phyloP scores from a whole-genome alignment of 2,329 filamentous ascomycete species.

The Fusarium ambrosium region DNA sequence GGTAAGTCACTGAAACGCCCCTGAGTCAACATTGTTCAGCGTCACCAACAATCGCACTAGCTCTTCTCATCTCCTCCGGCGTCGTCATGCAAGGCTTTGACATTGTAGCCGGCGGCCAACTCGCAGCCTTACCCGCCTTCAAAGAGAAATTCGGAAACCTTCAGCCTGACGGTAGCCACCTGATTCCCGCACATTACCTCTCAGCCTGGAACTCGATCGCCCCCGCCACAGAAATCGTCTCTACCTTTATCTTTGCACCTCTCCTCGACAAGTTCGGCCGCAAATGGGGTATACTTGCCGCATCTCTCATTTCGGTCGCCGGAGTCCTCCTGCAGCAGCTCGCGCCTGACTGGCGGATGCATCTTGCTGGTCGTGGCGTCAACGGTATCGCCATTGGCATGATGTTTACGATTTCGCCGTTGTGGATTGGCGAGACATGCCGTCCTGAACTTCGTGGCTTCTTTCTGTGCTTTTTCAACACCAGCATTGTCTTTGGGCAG shows the following conservation, averaged over 20 bases:
- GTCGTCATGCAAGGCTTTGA: slow-evolving; percentile 49
- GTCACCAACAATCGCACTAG: neutral
- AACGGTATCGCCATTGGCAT: slow-evolving; percentile 52
- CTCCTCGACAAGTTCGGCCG: slow-evolving; percentile 51
- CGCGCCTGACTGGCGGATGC: slow-evolving; percentile 46
- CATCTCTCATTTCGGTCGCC: slow-evolving; percentile 43
- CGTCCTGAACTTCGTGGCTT: slow-evolving; percentile 55
- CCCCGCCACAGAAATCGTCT: slow-evolving; percentile 46
- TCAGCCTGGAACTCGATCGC: slow-evolving; percentile 50
- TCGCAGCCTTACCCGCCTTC: slow-evolving; percentile 49
- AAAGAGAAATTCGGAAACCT: slow-evolving; percentile 44
- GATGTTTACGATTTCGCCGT: slow-evolving; percentile 53
- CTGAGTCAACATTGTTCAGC: neutral
- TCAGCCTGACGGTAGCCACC: slow-evolving; percentile 42
- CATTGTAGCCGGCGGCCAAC: slow-evolving; percentile 48
- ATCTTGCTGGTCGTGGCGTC: slow-evolving; percentile 46
- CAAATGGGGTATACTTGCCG: slow-evolving; percentile 47
- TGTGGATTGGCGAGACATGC: slow-evolving; percentile 55
- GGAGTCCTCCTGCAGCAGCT: slow-evolving; percentile 50
- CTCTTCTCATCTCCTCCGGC: neutral
- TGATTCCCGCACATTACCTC: slow-evolving; percentile 49
- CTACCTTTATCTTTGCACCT: slow-evolving; percentile 46
- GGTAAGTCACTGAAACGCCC: neutral
- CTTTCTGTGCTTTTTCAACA: slow-evolving; percentile 55
- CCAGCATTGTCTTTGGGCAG: slow-evolving; percentile 54